These are phyloP conservation scores for Sporothrix brasiliensis DNA, from an alignment of 2,329 filamentous ascomycete genomes.

Conservation along the genomic window DNA sequence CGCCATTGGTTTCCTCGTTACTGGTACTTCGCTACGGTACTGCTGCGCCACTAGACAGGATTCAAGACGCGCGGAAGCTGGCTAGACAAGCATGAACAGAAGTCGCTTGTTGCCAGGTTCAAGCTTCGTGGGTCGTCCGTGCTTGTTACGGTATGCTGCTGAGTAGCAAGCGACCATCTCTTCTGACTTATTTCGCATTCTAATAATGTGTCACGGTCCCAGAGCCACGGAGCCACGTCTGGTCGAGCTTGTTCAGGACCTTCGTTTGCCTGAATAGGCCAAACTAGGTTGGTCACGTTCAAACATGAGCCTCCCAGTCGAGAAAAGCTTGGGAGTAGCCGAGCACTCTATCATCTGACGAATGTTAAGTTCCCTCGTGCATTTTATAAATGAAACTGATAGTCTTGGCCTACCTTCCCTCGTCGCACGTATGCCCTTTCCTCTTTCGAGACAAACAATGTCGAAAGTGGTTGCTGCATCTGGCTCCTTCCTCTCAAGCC, in stretches of 20 bases:
- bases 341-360: not conserved
- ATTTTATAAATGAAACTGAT: not conserved
- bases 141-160: not conserved
- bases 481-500: not conserved
- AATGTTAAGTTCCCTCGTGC: no score
- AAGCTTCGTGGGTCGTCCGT: not conserved
- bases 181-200: not conserved
- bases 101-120: not conserved
- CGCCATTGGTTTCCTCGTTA: not conserved
- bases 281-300: not conserved
- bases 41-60: not conserved
- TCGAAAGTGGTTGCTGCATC: constrained; percentile 9
- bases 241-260: not conserved
- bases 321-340: not conserved
- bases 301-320: not conserved
- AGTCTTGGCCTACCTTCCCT: not conserved
- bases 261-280: constrained; percentile 3
- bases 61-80: not conserved
- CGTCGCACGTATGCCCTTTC: not conserved
- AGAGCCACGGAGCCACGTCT: not conserved
- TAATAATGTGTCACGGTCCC: not conserved
- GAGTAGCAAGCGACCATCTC: not conserved
- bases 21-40: not conserved
- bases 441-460: not conserved
- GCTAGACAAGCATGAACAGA: not conserved